A percentile compares a stretch with the other conserved stretches of the same genome.
Evolutionary conservation across 345 rosid species (phyloP).

Genomic region (Linum tenue): DNA sequence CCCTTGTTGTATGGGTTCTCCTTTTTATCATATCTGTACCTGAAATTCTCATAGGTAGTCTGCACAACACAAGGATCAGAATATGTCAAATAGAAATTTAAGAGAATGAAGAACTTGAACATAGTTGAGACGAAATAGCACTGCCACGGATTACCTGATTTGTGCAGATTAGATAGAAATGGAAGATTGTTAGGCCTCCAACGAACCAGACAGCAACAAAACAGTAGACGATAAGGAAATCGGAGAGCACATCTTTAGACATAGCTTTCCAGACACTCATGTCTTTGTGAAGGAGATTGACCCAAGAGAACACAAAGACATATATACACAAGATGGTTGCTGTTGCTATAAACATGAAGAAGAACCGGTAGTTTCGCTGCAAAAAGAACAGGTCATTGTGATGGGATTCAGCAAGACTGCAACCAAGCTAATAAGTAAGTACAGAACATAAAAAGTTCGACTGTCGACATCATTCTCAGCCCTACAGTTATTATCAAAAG

Average conservation of each 20-base stretch:
- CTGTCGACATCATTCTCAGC: no score
- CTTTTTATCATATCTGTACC: slow-evolving; percentile 79
- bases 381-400: slow-evolving; percentile 7
- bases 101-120: slow-evolving; percentile 76
- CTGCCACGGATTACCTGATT: slow-evolving; percentile 49
- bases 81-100: slow-evolving; percentile 14
- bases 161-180: slow-evolving; percentile 76
- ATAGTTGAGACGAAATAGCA: slow-evolving; percentile 67
- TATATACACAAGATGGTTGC: slow-evolving; percentile 69
- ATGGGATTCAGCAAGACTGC: not conserved
- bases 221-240: slow-evolving; percentile 70
- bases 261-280: slow-evolving; percentile 48
- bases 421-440: not conserved
- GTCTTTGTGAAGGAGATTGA: slow-evolving; percentile 39
- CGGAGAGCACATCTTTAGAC: slow-evolving; percentile 43
- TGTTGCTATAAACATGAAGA: slow-evolving; percentile 79
- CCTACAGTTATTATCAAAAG: no score
- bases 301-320: slow-evolving; percentile 64
- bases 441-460: not conserved
- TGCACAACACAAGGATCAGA: slow-evolving; percentile 24
- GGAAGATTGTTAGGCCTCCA: slow-evolving; percentile 87
- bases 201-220: slow-evolving; percentile 90
- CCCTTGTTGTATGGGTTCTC: slow-evolving; percentile 76
- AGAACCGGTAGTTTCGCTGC: slow-evolving; percentile 94
- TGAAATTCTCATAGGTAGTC: slow-evolving; percentile 94